These are phyloP conservation scores for Bondarzewia mesenterica DNA, from an alignment of 1,284 basidiomycete species.

Conservation along the genomic window DNA sequence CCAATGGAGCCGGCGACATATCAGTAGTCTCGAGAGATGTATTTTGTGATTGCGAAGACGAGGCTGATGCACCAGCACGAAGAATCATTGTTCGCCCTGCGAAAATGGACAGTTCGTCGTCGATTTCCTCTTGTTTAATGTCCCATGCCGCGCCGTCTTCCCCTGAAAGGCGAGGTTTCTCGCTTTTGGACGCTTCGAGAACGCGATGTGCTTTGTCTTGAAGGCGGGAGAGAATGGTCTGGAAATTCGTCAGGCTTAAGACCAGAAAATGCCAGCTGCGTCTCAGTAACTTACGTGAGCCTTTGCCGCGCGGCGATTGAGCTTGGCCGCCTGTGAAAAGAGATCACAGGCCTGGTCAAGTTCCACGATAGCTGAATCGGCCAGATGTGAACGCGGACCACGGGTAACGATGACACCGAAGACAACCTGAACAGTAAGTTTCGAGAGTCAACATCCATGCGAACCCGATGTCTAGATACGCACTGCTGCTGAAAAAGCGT, in stretches of 20 bases:
- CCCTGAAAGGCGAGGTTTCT: constrained; percentile 18
- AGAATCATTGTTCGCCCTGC: constrained; percentile 53
- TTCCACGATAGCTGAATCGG: constrained; percentile 20
- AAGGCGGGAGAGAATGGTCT: constrained; percentile 49
- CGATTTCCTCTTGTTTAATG: constrained; percentile 29
- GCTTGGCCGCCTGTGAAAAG: constrained; percentile 17
- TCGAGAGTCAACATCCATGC: background rate
- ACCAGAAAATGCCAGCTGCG: background rate
- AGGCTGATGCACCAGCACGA: constrained; percentile 1
- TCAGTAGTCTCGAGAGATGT: constrained; percentile 11
- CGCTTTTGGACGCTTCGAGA: constrained; percentile 29
- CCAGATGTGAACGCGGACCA: constrained; percentile 16
- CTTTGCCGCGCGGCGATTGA: constrained; percentile 18
- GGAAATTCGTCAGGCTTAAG: background rate
- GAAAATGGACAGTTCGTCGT: constrained; percentile 55
- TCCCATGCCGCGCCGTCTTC: constrained; percentile 35
- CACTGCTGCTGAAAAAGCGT: constrained; percentile 31
- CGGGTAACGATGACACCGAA: constrained; percentile 21
- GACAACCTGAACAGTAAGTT: constrained; percentile 24
- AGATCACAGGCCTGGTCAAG: constrained; percentile 21
- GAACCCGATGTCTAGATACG: too few species aligned
- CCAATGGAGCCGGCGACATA: background rate
- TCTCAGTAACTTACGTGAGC: constrained; percentile 20
- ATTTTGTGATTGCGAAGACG: background rate
- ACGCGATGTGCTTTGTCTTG: constrained; percentile 48